Percentiles rank a stretch among this genome's conserved stretches.
Evolutionary conservation across 164 flowering plant genomes (phyloP).

Genomic region (Dillenia suffruticosa): DNA sequence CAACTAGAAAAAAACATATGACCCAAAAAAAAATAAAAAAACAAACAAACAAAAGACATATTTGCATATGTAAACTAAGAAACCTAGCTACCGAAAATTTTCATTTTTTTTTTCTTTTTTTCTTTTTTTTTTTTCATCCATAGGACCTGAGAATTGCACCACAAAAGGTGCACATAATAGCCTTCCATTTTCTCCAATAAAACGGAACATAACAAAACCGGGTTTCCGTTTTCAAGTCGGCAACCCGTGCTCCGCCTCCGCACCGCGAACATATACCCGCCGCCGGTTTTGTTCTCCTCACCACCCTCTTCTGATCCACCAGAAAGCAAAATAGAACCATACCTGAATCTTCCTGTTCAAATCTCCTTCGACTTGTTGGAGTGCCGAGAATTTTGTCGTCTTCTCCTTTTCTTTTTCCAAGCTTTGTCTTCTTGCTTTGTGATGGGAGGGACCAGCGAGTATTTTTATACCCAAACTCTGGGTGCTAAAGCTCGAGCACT

Average conservation of each 20-base stretch:
- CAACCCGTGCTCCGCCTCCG: constrained; percentile 76
- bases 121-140: constrained; percentile 2
- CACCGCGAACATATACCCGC: constrained; percentile 84
- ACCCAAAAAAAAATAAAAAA: too few species aligned
- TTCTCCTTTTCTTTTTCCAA: background rate
- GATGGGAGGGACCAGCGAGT: background rate
- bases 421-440: background rate
- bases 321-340: constrained; percentile 78
- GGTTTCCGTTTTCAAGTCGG: constrained; percentile 74
- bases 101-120: too few species aligned
- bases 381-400: constrained; percentile 1
- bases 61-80: too few species aligned
- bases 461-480: background rate
- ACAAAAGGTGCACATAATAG: constrained; percentile 75
- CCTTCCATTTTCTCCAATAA: constrained; percentile 70
- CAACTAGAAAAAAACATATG: too few species aligned
- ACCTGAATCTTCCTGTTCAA: too few species aligned
- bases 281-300: constrained; percentile 62
- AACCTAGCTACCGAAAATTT: too few species aligned
- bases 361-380: too few species aligned
- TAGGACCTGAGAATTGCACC: constrained; percentile 71
- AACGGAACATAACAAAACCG: constrained; percentile 72
- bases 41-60: too few species aligned
- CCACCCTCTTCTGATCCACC: constrained; percentile 63
- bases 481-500: background rate